These are phyloP conservation scores for Lithospermum erythrorhizon DNA, from an alignment of 257 asterid species.

Conservation along the genomic window DNA sequence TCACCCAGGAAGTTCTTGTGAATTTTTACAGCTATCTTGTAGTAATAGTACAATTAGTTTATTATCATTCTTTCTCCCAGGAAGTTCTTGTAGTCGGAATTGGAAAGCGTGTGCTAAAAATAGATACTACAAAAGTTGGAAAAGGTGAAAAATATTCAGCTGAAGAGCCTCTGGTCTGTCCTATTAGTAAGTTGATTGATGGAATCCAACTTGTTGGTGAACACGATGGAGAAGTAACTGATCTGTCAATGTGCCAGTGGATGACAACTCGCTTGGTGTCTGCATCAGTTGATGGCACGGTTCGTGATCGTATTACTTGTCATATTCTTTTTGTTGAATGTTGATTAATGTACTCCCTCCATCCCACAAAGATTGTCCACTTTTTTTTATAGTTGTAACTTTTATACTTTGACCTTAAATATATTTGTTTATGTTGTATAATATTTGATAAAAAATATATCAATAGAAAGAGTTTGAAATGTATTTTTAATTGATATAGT, in stretches of 20 bases:
- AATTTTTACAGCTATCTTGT: slow-evolving; percentile 1
- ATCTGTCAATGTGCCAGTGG: slow-evolving; percentile 99
- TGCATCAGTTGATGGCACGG: slow-evolving; percentile 96
- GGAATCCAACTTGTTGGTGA: slow-evolving; percentile 91
- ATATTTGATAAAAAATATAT: no score
- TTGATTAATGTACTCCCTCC: not conserved
- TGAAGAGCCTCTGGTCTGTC: slow-evolving; percentile 78
- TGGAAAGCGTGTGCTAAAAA: slow-evolving; percentile 60
- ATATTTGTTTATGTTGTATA: no score
- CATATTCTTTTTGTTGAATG: not conserved
- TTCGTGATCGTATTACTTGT: slow-evolving; percentile 22
- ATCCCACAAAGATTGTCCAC: no score
- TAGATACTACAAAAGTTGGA: slow-evolving; percentile 88
- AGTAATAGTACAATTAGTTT: slow-evolving; percentile 5
- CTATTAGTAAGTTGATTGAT: slow-evolving; percentile 64
- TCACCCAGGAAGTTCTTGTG: no score
- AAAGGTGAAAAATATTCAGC: slow-evolving; percentile 72
- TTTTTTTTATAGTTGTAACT: no score
- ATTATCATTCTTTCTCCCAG: slow-evolving; percentile 28
- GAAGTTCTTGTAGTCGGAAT: slow-evolving; percentile 93
- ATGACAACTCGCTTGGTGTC: slow-evolving; percentile 96
- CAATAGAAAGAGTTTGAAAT: no score
- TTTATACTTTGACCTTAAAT: no score
- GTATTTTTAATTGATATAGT: no score
- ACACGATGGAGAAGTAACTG: slow-evolving; percentile 97